These are phyloP conservation scores for Zygoascus biomembranicola DNA, from an alignment of 805 yeast genomes.

Conservation along the genomic window DNA sequence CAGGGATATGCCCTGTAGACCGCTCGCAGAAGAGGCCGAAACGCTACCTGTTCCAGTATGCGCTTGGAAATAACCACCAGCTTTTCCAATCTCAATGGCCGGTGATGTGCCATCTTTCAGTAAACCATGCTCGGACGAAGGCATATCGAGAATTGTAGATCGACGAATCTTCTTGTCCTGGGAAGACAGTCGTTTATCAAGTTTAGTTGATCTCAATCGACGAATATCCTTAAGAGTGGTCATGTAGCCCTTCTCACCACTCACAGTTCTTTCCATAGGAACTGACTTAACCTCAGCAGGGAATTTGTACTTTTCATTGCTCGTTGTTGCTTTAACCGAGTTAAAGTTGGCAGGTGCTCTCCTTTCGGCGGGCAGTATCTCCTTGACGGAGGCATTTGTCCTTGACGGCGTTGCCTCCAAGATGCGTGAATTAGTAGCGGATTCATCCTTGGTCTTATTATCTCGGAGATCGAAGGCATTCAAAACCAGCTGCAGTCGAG, in stretches of 20 bases:
- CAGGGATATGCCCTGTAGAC: neutral
- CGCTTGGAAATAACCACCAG: neutral
- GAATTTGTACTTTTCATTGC: neutral
- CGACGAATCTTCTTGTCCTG: slow-evolving; percentile 54
- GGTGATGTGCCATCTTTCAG: slow-evolving; percentile 15
- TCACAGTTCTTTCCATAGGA: neutral
- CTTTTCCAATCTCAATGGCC: slow-evolving; percentile 4
- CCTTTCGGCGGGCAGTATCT: neutral
- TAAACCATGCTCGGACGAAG: slow-evolving; percentile 26
- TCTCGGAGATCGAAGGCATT: slow-evolving; percentile 20
- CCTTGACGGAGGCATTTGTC: neutral
- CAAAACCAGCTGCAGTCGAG: slow-evolving; percentile 45
- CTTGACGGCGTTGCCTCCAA: neutral
- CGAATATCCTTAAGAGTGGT: slow-evolving; percentile 70
- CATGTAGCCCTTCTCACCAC: slow-evolving; percentile 38
- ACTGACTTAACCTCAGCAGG: neutral
- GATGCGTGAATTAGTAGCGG: too few species aligned
- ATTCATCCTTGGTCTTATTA: neutral
- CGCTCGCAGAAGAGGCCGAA: neutral
- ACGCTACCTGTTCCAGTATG: neutral
- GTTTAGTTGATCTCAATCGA: slow-evolving; percentile 63
- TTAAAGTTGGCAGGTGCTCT: neutral
- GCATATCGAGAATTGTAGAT: slow-evolving; percentile 59
- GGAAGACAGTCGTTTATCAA: slow-evolving; percentile 46
- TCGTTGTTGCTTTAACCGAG: neutral